Percentiles rank a stretch among this genome's conserved stretches.
Evolutionary conservation across 2,329 filamentous ascomycete species (phyloP).

Genomic region (Fusarium metavorans): DNA sequence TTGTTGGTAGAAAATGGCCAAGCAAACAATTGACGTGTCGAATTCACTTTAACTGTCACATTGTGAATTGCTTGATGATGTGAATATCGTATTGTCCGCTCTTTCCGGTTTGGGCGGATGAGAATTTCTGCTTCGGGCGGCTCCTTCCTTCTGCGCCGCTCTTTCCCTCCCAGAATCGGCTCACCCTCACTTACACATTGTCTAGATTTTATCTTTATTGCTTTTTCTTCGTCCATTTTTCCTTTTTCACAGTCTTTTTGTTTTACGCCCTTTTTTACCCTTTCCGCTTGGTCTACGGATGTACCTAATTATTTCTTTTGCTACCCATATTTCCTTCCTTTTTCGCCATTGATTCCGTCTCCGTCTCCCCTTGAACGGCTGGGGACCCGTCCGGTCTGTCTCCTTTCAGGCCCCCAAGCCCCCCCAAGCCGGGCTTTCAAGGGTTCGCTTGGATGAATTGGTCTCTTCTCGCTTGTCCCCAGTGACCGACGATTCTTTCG

Average conservation of each 20-base stretch:
- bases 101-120: background rate
- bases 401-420: constrained; percentile 1
- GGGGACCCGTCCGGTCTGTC: constrained; percentile 14
- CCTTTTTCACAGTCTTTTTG: background rate
- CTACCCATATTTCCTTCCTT: constrained; percentile 14
- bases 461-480: background rate
- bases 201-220: background rate
- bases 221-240: constrained; percentile 3
- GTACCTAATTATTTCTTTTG: constrained; percentile 1
- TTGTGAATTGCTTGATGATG: background rate
- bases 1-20: background rate
- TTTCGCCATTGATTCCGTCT: constrained; percentile 18
- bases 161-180: constrained; percentile 1
- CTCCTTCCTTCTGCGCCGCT: constrained; percentile 4
- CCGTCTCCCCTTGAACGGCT: constrained; percentile 15
- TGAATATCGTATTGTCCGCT: background rate
- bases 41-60: background rate
- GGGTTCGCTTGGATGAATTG: constrained; percentile 5
- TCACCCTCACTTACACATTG: constrained; percentile 11
- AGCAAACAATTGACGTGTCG: constrained; percentile 6
- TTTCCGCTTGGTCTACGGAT: background rate
- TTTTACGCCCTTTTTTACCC: background rate
- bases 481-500: background rate
- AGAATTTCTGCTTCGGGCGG: background rate
- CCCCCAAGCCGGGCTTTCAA: background rate